phyloP scores from a whole-genome alignment of 1,284 basidiomycete species.

The Calocybe gambosa region DNA sequence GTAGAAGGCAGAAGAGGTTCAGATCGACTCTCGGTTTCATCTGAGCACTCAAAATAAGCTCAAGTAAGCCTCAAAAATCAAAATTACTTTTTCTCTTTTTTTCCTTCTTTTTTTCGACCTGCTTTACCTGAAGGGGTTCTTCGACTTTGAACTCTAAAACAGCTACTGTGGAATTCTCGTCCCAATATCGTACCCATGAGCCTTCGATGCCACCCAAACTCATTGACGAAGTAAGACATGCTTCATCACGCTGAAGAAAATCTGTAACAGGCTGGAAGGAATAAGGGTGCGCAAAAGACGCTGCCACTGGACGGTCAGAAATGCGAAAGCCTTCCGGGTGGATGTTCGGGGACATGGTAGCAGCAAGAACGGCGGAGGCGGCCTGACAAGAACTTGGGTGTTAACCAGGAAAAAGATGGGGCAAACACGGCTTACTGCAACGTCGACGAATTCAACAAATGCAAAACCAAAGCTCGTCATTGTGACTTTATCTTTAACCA shows the following conservation, averaged over 20 bases:
- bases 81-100: conserved; percentile 51
- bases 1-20: conserved; percentile 47
- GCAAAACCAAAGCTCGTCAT: conserved; percentile 86
- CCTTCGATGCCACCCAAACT: conserved; percentile 65
- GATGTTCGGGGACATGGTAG: conserved; percentile 73
- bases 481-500: conserved; percentile 82
- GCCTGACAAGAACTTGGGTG: conserved; percentile 37
- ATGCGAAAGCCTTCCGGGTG: conserved; percentile 89
- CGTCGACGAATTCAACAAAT: conserved; percentile 85
- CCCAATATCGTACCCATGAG: conserved; percentile 78
- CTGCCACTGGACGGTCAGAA: conserved; percentile 77
- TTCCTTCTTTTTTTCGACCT: conserved; percentile 50
- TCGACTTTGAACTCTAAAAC: conserved; percentile 78
- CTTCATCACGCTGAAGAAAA: conserved; percentile 67
- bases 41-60: conserved; percentile 7
- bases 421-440: conserved; percentile 48
- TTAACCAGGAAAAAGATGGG: not conserved
- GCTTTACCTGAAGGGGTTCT: conserved; percentile 39
- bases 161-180: conserved; percentile 66
- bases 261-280: conserved; percentile 79
- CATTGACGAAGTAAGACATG: conserved; percentile 57
- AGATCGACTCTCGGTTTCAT: conserved; percentile 22
- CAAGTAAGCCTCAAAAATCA: not conserved
- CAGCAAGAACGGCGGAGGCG: conserved; percentile 68
- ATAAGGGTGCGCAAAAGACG: conserved; percentile 82